Conservation (phyloP, 148 eudicot genomes). For the Rhododendron griersonianum region DNA sequence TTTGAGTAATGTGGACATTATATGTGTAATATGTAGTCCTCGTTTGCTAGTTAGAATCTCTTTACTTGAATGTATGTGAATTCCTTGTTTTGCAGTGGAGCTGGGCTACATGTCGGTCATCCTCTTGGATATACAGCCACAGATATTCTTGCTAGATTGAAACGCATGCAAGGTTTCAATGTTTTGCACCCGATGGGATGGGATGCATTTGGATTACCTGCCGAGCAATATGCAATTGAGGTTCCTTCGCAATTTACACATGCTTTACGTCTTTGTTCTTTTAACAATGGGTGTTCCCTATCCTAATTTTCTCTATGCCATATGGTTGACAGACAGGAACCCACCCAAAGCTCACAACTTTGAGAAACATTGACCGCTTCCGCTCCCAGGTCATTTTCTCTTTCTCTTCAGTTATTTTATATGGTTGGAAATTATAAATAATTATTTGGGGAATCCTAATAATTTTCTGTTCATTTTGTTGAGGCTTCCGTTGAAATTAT, state of each 20-base stretch:
- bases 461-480: background rate
- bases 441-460: background rate
- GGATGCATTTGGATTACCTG: conserved; percentile 99
- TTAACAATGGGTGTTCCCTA: background rate
- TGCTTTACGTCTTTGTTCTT: conserved; percentile 8
- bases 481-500: background rate
- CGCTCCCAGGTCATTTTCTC: conserved; percentile 59
- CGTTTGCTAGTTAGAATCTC: background rate
- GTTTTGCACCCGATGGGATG: conserved; percentile 99
- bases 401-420: background rate
- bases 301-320: conserved; percentile 25
- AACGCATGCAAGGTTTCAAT: conserved; percentile 95
- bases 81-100: conserved; percentile 60
- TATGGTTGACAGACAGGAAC: conserved; percentile 82
- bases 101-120: conserved; percentile 98
- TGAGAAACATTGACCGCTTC: conserved; percentile 76
- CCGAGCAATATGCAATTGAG: conserved; percentile 98
- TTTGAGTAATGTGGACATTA: background rate
- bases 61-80: background rate
- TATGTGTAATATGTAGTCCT: background rate
- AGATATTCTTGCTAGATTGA: conserved; percentile 93
- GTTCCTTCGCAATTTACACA: conserved; percentile 30
- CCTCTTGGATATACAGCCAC: conserved; percentile 99
- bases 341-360: conserved; percentile 85
- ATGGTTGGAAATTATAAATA: background rate